These are phyloP conservation scores for Candida nitratophila DNA, from an alignment of 805 yeast genomes.

Conservation along the genomic window DNA sequence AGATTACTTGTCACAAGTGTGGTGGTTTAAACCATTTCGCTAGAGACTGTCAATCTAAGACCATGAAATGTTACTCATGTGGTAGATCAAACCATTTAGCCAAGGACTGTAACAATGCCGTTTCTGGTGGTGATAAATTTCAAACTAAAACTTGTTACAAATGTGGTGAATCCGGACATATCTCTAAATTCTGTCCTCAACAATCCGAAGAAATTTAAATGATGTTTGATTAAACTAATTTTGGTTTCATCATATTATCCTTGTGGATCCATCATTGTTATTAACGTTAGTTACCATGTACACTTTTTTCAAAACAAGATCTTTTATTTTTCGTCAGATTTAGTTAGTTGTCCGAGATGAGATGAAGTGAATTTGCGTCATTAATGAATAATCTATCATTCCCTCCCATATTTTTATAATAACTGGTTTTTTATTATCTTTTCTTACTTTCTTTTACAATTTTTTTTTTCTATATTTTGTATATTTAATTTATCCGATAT, in stretches of 20 bases:
- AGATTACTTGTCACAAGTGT: conserved; percentile 75
- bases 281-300: too few species aligned
- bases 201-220: neutral
- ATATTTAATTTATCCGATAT: neutral
- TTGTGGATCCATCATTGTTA: too few species aligned
- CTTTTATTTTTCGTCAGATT: too few species aligned
- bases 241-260: neutral
- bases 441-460: too few species aligned
- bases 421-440: too few species aligned
- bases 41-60: conserved; percentile 62
- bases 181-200: conserved; percentile 66
- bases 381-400: too few species aligned
- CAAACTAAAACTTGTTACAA: conserved; percentile 55
- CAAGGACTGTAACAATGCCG: conserved; percentile 62
- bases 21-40: conserved; percentile 94
- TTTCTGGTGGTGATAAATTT: conserved; percentile 40
- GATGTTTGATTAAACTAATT: neutral
- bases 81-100: conserved; percentile 87
- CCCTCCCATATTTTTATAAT: too few species aligned
- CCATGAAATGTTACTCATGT: conserved; percentile 83
- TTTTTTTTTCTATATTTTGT: too few species aligned
- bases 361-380: too few species aligned
- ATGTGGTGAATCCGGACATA: conserved; percentile 79
- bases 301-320: too few species aligned
- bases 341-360: neutral